Percentiles rank a stretch among this genome's conserved stretches.
phyloP scores from a whole-genome alignment of 768 basidiomycete genomes.

The Kwoniella botswanensis region DNA sequence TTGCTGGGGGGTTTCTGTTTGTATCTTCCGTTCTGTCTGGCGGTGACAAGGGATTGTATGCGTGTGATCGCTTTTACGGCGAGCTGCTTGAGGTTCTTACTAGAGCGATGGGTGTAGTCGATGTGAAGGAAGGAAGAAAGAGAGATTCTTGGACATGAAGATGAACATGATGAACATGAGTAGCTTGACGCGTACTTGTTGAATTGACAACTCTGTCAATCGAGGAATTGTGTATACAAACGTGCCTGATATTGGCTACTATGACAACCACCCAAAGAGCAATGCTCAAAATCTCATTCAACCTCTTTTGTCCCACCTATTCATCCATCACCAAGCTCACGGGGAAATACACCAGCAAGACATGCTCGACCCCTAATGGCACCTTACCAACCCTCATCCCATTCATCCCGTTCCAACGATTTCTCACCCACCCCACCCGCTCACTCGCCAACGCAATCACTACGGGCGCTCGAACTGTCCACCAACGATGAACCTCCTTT shows the following conservation, averaged over 20 bases:
- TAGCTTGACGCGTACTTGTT: conserved; percentile 14
- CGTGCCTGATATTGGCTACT: conserved; percentile 8
- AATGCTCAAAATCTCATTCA: background rate
- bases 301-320: too few species aligned
- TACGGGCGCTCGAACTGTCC: conserved; percentile 78
- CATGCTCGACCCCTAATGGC: conserved; percentile 6
- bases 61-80: too few species aligned
- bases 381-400: conserved; percentile 21
- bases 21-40: too few species aligned
- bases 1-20: background rate
- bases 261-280: background rate
- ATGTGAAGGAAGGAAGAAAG: conserved; percentile 2
- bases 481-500: background rate
- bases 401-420: conserved; percentile 9
- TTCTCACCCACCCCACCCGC: conserved; percentile 37
- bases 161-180: conserved; percentile 10
- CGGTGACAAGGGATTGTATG: too few species aligned
- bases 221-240: background rate
- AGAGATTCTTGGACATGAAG: background rate
- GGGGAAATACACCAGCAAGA: background rate
- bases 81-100: too few species aligned
- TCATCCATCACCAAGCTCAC: background rate
- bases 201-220: background rate
- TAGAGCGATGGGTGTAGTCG: background rate
- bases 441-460: conserved; percentile 71